Percentiles rank a stretch among this genome's conserved stretches.
Conservation (phyloP, 2,329 filamentous ascomycete genomes). For the Endocalyx cinctus region DNA sequence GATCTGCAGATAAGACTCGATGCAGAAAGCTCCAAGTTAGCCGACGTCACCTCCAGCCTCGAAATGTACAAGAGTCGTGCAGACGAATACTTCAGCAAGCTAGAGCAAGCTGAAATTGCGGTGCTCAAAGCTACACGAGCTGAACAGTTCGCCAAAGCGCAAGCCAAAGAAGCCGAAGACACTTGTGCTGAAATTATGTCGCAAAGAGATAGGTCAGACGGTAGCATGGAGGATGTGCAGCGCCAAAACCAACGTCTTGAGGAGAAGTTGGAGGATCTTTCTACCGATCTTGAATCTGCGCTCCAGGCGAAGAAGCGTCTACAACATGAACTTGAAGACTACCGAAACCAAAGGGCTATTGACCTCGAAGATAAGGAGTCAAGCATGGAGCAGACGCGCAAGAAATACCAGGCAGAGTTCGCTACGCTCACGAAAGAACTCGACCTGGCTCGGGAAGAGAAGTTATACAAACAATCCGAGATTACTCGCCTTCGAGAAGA, state of each 20-base stretch:
- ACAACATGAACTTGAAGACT: conserved; percentile 96
- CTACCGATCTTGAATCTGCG: conserved; percentile 80
- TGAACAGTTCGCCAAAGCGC: conserved; percentile 88
- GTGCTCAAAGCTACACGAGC: conserved; percentile 88
- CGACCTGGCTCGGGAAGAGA: conserved; percentile 87
- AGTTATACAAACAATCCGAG: conserved; percentile 79
- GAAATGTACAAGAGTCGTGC: conserved; percentile 86
- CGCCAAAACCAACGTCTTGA: conserved; percentile 85
- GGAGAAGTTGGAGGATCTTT: conserved; percentile 85
- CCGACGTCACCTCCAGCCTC: conserved; percentile 79
- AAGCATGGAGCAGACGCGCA: conserved; percentile 92
- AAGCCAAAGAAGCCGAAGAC: conserved; percentile 87
- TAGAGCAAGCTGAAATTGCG: conserved; percentile 94
- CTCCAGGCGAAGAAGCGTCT: conserved; percentile 88
- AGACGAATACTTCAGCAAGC: conserved; percentile 94
- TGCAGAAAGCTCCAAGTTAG: conserved; percentile 77
- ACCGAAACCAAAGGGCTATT: conserved; percentile 88
- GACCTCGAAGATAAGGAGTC: conserved; percentile 96
- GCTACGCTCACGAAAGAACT: conserved; percentile 86
- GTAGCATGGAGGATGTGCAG: conserved; percentile 82
- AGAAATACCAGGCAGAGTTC: conserved; percentile 95
- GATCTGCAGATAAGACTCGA: conserved; percentile 92
- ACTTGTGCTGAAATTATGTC: conserved; percentile 86
- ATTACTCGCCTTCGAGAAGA: conserved; percentile 89
- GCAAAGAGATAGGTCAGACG: conserved; percentile 86